Base-by-base conservation (phyloP, 371 early-diverging fungal species). In the Circinella umbellata region DNA sequence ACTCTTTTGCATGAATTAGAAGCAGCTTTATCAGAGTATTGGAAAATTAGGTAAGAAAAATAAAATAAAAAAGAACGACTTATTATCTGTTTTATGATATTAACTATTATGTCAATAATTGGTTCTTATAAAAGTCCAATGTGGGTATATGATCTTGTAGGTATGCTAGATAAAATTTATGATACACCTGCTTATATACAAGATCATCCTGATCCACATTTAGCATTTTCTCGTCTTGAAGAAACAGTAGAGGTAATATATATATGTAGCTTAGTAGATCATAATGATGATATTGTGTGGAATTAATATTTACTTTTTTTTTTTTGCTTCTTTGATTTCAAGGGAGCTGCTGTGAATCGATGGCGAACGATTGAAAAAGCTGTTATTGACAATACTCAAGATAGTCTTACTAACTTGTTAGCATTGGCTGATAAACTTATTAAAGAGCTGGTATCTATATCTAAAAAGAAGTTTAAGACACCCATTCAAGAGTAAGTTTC, bases 331-430 rank as follows among this genome's bases (percentile, higher is more conserved):
- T 8, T 51, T 5, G 8, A 51, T 48, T 8, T 37, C 1, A 51
- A 84, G 80, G 85, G 85, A 27, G 85, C 85, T 18, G 85, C 85
- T 51, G 85, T 85, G 8, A 74, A 71, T n/a, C 67, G 85, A 69
- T 85, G 85, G 85, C 73, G 80, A 59, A 69, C 73, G 1, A 59
- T 85, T 1, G 81, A 81, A 66, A 82, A 78, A 57, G 76, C 70
- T n/a, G 72, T 74, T 36, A 39, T 75, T 49, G 75, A 74, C 53
- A 77, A 80, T 39, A 76, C 35, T 4, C 38, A 55, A 48, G 71
- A 68, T n/a, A 48, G 73, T 59, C 75, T 84, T 66, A 68, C 75
- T 18, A 79, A 80, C 51, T 60, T 85, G 18, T 71, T 82, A 66
- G 70, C 80, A 11, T 61, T 85, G 70, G 85, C 85, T 9, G 83